Evolutionary conservation across 2,329 filamentous ascomycete species (phyloP).

Genomic region (Trichoderma sp.): DNA sequence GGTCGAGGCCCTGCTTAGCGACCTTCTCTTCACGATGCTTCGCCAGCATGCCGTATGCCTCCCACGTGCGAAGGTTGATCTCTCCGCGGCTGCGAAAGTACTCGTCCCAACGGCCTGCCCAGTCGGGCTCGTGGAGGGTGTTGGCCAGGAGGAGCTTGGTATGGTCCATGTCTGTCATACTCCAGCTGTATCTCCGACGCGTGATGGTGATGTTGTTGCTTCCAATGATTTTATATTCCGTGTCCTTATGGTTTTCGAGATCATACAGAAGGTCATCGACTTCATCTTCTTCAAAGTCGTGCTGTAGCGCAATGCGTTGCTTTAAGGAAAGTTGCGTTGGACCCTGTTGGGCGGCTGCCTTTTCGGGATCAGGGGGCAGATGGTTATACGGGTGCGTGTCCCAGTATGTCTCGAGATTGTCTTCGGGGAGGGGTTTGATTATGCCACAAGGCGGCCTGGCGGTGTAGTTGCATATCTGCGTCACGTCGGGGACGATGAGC

Average conservation of each 20-base stretch:
- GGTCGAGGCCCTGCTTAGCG: conserved; percentile 3
- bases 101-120: conserved; percentile 31
- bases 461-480: neutral
- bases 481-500: neutral
- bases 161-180: conserved; percentile 25
- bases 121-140: conserved; percentile 29
- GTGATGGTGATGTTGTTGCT: conserved; percentile 27
- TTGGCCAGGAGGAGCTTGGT: conserved; percentile 30
- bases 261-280: conserved; percentile 24
- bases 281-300: conserved; percentile 23
- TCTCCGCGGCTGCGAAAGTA: conserved; percentile 28
- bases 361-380: neutral
- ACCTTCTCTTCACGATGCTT: conserved; percentile 29
- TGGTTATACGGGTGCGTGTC: conserved; percentile 21
- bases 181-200: conserved; percentile 28
- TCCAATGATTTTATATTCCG: conserved; percentile 27
- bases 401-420: conserved; percentile 5
- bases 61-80: conserved; percentile 32
- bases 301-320: conserved; percentile 22
- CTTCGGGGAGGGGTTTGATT: neutral
- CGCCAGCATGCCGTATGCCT: conserved; percentile 32
- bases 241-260: conserved; percentile 12
- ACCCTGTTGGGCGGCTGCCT: neutral
- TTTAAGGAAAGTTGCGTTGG: neutral
- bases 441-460: rapidly evolving